These are phyloP conservation scores for Suillus weaverae DNA, from an alignment of 768 basidiomycete genomes.

Conservation along the genomic window DNA sequence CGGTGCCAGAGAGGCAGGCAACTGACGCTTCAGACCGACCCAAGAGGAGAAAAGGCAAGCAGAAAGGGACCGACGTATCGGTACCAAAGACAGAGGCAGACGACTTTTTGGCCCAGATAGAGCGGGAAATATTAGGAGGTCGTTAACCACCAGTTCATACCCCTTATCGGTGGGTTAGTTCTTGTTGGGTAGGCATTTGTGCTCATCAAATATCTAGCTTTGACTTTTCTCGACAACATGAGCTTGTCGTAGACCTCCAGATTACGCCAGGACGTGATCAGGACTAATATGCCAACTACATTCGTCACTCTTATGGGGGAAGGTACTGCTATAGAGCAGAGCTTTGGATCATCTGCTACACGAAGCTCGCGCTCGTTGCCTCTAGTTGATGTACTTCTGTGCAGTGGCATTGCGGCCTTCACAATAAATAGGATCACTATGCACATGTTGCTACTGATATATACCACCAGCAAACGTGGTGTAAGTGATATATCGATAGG, in stretches of 20 bases:
- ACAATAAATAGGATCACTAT: background rate
- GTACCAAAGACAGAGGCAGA: constrained; percentile 48
- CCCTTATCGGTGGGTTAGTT: background rate
- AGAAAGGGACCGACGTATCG: constrained; percentile 10
- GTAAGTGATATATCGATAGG: background rate
- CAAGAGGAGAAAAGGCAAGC: constrained; percentile 26
- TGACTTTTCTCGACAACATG: background rate
- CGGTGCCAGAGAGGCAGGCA: constrained; percentile 43
- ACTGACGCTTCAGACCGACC: constrained; percentile 14
- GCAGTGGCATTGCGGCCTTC: background rate
- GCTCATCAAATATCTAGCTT: background rate
- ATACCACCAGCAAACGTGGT: background rate
- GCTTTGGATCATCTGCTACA: background rate
- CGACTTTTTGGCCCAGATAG: constrained; percentile 63
- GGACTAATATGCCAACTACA: background rate
- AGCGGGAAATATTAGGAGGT: constrained; percentile 53
- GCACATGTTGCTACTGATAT: background rate
- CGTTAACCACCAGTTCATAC: constrained; percentile 11
- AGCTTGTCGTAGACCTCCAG: no score
- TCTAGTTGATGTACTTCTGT: background rate
- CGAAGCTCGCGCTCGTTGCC: background rate
- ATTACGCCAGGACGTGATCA: background rate
- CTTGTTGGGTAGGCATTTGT: no score
- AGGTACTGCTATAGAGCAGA: background rate
- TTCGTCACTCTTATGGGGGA: background rate